Conservation (phyloP, 331 rosid species). For the Ulmus americana region DNA sequence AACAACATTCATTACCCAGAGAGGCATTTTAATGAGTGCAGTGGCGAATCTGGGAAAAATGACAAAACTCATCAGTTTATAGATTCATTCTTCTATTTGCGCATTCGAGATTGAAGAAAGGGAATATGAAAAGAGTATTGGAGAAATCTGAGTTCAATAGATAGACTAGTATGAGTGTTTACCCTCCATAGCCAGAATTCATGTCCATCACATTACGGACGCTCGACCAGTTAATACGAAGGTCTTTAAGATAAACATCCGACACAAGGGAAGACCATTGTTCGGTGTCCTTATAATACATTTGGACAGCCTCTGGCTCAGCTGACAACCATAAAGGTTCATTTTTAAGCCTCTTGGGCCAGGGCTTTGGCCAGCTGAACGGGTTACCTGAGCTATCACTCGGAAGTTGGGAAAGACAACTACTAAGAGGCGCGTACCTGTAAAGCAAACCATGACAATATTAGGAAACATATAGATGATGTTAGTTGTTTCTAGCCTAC, state of each 20-base stretch:
- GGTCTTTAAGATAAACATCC: conserved; percentile 43
- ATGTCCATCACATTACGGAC: conserved; percentile 88
- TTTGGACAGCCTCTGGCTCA: conserved; percentile 35
- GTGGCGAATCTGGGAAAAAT: conserved; percentile 64
- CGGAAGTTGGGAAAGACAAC: conserved; percentile 62
- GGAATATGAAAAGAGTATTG: neutral
- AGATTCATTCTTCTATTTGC: neutral
- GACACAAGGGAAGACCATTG: conserved; percentile 65
- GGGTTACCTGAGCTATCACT: conserved; percentile 41
- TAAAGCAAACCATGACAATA: conserved; percentile 24
- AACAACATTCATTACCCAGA: conserved; percentile 89
- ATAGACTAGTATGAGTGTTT: conserved; percentile 18
- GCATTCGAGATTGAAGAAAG: neutral
- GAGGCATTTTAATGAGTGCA: conserved; percentile 59
- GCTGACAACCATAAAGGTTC: conserved; percentile 55
- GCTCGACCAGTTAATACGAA: conserved; percentile 59
- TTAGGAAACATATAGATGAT: conserved; percentile 8
- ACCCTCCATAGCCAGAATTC: conserved; percentile 99
- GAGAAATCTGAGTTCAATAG: neutral
- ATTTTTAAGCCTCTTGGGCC: conserved; percentile 78
- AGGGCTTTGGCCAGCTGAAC: conserved; percentile 69
- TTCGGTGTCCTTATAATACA: conserved; percentile 54
- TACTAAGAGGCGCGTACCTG: conserved; percentile 59
- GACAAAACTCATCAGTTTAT: neutral
- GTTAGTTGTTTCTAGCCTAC: neutral